These are phyloP conservation scores for Curvularia eragrostidis DNA, from an alignment of 2,329 filamentous ascomycete species.

Conservation along the genomic window DNA sequence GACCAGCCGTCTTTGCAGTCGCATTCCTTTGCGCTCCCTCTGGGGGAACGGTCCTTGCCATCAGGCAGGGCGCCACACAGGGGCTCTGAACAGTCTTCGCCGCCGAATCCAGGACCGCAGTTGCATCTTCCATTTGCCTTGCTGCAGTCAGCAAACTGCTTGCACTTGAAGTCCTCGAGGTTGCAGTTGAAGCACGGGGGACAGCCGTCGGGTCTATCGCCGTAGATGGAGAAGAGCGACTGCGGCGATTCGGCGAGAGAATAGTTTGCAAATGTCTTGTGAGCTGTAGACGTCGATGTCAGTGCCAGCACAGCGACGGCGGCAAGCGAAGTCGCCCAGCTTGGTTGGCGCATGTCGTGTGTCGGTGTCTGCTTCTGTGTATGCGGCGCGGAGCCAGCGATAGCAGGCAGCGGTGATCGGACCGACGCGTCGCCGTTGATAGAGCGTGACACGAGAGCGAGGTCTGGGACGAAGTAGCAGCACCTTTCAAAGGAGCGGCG, in stretches of 20 bases:
- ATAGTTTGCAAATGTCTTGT: slow-evolving; percentile 52
- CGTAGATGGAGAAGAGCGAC: slow-evolving; percentile 70
- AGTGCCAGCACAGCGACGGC: slow-evolving; percentile 35
- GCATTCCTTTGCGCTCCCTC: slow-evolving; percentile 71
- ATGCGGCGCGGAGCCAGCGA: slow-evolving; percentile 34
- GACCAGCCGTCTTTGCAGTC: slow-evolving; percentile 92
- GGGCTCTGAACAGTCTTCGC: slow-evolving; percentile 89
- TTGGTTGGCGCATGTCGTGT: slow-evolving; percentile 44
- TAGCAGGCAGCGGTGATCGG: slow-evolving; percentile 7
- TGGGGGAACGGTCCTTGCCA: slow-evolving; percentile 75
- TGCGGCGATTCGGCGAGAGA: slow-evolving; percentile 58
- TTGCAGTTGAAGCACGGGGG: slow-evolving; percentile 98
- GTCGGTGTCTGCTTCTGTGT: slow-evolving; percentile 23
- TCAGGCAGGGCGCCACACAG: slow-evolving; percentile 88
- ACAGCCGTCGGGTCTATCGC: slow-evolving; percentile 76
- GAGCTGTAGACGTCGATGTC: slow-evolving; percentile 31
- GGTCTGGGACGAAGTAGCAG: not conserved
- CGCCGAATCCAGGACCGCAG: slow-evolving; percentile 90
- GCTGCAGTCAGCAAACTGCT: slow-evolving; percentile 89
- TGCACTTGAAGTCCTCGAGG: slow-evolving; percentile 87
- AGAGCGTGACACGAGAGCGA: not conserved
- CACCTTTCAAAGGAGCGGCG: slow-evolving; percentile 18
- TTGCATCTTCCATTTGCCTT: slow-evolving; percentile 89
- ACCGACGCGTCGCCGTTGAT: not conserved
- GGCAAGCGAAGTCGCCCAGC: slow-evolving; percentile 43